Base-by-base conservation (phyloP, 1,284 basidiomycete species). In the Serendipita sp. region DNA sequence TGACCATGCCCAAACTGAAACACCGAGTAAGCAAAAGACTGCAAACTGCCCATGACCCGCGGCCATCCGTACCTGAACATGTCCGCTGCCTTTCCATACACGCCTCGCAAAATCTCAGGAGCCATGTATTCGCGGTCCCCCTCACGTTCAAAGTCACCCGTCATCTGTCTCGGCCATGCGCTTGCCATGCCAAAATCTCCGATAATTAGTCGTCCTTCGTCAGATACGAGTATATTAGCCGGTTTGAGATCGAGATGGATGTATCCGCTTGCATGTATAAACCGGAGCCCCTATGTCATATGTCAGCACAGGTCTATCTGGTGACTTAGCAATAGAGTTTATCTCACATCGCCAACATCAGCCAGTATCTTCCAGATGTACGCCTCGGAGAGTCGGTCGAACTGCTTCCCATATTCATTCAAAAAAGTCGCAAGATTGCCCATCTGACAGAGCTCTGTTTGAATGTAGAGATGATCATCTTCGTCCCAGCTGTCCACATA, bases 121-220 rank as follows among this genome's bases (percentile, higher is more conserved):
- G 96, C 94, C 75, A 99, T 84, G 76, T 99, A 99, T 67, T 96
- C 81, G 70, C 98, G 89, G 74, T 99, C 96, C 8, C 96, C 96
- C 74, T 99, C 96, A 26, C 94, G 81, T 74, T 96, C 93, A 70
- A 93, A 93, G 47, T 82, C 83, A 64, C 66, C 72, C 63, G 69
- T 71, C 5, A 67, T 66, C 3, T 73, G 65, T 50, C 91, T 78
- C 2, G 91, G 91, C 86, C 88, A 92, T 61, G 89, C 69, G 2
- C 89, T 87, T 3, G 93, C 93, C 80, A 97, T 88, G n/a, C 96
- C 96, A 78, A 99, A 99, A 74, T 99, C 96, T 13, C 93, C 93
- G 71, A 99, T 94, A 78, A 94, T 96, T 75, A 99, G 88, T 32
- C 89, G 84, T 3, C 95, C 95, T 64, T 88, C 82, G 29, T 82